phyloP scores from a whole-genome alignment of 2,329 filamentous ascomycete genomes.

The Cercospora zeae-maydis region DNA sequence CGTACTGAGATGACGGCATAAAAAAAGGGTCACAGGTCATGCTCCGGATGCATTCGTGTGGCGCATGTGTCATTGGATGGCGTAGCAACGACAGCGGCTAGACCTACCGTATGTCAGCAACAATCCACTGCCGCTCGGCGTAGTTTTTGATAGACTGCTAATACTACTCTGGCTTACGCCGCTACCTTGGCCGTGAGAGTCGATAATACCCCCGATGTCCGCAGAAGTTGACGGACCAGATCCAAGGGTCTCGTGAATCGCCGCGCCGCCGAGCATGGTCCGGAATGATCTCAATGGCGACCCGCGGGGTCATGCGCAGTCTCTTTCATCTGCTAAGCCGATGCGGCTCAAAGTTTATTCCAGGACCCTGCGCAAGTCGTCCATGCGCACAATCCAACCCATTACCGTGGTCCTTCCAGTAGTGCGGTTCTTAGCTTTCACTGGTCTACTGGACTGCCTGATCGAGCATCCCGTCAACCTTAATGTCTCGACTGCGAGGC shows the following conservation, averaged over 20 bases:
- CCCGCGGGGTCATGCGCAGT: background rate
- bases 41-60: background rate
- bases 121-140: background rate
- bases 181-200: background rate
- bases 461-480: background rate
- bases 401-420: constrained; percentile 7
- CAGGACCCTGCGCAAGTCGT: background rate
- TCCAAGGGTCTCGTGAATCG: background rate
- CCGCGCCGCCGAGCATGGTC: background rate
- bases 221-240: background rate
- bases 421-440: background rate
- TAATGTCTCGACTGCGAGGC: background rate
- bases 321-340: background rate
- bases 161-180: background rate
- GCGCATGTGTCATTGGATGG: background rate
- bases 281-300: background rate
- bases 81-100: background rate
- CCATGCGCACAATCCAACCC: background rate
- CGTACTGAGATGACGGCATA: background rate
- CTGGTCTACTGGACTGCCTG: background rate
- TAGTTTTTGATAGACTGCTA: background rate
- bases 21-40: background rate
- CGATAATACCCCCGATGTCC: background rate
- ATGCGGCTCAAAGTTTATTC: background rate
- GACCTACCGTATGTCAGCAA: background rate